These are phyloP conservation scores for Leucogyrophana mollusca DNA, from an alignment of 768 basidiomycete species.

Conservation along the genomic window DNA sequence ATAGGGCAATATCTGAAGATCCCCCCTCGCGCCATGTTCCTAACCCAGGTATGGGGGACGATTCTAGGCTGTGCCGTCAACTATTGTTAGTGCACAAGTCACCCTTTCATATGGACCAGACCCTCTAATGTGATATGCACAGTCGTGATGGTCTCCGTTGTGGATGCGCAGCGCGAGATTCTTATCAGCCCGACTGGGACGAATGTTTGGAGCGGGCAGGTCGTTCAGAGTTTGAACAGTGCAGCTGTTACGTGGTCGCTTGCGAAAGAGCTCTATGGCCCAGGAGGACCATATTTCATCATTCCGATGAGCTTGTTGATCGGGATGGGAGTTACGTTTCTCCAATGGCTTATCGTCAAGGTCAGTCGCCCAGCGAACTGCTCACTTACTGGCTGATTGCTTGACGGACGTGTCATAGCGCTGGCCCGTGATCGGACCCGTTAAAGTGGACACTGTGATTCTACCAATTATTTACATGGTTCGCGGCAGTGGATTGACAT, in stretches of 20 bases:
- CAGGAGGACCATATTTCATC: constrained; percentile 53
- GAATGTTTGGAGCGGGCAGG: constrained; percentile 62
- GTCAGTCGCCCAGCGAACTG: constrained; percentile 33
- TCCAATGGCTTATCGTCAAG: constrained; percentile 56
- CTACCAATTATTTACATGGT: constrained; percentile 59
- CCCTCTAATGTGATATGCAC: neutral
- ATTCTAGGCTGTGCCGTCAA: constrained; percentile 43
- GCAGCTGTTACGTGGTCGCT: constrained; percentile 65
- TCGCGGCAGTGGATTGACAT: neutral
- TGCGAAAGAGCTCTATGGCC: constrained; percentile 55
- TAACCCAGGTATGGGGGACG: constrained; percentile 66
- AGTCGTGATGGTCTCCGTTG: constrained; percentile 57
- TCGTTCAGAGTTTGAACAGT: constrained; percentile 52
- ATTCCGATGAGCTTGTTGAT: constrained; percentile 53
- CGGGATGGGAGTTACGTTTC: constrained; percentile 48
- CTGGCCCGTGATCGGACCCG: constrained; percentile 52
- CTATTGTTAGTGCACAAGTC: neutral
- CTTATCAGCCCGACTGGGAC: constrained; percentile 52
- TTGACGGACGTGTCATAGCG: constrained; percentile 30
- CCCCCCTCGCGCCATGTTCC: constrained; percentile 64
- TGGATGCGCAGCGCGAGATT: constrained; percentile 48
- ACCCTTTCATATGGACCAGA: neutral
- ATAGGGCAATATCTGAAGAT: constrained; percentile 53
- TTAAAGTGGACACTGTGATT: constrained; percentile 49
- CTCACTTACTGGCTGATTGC: neutral